Conservation (phyloP, 2,329 filamentous ascomycete species). For the Diplodia mutila region DNA sequence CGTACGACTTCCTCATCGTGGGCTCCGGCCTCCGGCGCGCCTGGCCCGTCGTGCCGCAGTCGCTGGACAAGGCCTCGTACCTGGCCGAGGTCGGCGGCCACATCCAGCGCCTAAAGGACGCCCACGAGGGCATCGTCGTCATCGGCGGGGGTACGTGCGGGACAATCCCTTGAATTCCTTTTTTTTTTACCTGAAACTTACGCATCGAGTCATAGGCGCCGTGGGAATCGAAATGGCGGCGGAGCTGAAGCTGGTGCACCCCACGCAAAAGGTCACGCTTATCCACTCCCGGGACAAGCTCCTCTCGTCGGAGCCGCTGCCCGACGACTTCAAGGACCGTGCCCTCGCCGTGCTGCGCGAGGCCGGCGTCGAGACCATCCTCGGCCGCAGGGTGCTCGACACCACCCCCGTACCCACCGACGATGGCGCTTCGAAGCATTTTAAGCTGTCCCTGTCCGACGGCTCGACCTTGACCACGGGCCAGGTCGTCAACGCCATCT, state of each 20-base stretch:
- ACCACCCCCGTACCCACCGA: conserved; percentile 40
- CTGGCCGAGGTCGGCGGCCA: conserved; percentile 65
- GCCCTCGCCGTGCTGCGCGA: conserved; percentile 63
- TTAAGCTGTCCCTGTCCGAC: conserved; percentile 46
- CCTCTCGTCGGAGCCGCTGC: conserved; percentile 73
- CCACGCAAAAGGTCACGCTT: conserved; percentile 67
- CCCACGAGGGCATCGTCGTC: conserved; percentile 57
- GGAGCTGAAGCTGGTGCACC: conserved; percentile 71
- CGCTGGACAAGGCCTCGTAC: conserved; percentile 62
- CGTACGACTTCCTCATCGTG: conserved; percentile 76
- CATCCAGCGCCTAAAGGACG: conserved; percentile 42
- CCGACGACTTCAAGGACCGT: conserved; percentile 68
- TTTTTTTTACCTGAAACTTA: too few relatives aligned
- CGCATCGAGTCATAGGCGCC: conserved; percentile 56
- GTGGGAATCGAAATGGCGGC: conserved; percentile 83
- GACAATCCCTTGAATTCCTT: too few relatives aligned
- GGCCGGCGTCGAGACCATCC: conserved; percentile 66
- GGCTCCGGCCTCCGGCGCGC: conserved; percentile 70
- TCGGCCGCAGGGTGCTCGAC: conserved; percentile 60
- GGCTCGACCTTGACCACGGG: conserved; percentile 59
- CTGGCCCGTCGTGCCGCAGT: conserved; percentile 75
- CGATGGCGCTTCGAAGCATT: not conserved
- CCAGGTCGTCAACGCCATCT: conserved; percentile 71
- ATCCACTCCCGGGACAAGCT: conserved; percentile 73
- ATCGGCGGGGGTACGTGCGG: conserved; percentile 66